Conservation (phyloP, 345 rosid species). For the Cardamine resedifolia region DNA sequence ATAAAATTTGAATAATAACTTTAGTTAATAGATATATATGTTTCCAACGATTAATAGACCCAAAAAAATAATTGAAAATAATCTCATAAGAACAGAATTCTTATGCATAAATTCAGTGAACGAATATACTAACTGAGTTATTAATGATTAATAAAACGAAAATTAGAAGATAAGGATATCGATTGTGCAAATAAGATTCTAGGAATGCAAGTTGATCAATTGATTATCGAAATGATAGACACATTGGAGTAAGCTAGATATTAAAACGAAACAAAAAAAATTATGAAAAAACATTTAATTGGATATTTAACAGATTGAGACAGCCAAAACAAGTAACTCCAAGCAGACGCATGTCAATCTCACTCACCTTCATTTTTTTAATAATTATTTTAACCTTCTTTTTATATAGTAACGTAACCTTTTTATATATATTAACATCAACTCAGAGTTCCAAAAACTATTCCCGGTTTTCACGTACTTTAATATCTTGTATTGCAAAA, state of each 20-base stretch:
- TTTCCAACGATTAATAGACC: no score
- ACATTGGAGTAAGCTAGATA: constrained; percentile 8
- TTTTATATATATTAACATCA: neutral
- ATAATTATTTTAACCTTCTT: neutral
- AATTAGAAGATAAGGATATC: constrained; percentile 11
- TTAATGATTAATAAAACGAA: neutral
- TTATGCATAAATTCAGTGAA: neutral
- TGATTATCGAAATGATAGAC: constrained; percentile 22
- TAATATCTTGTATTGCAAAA: constrained; percentile 10
- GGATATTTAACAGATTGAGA: constrained; percentile 24
- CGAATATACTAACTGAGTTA: neutral
- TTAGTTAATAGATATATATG: neutral
- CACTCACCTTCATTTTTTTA: constrained; percentile 17
- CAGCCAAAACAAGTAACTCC: constrained; percentile 31
- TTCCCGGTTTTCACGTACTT: constrained; percentile 29
- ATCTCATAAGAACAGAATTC: neutral
- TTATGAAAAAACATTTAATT: constrained; percentile 16
- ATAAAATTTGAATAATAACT: neutral
- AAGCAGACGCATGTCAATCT: constrained; percentile 31
- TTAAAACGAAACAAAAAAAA: neutral
- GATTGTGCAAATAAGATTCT: constrained; percentile 9
- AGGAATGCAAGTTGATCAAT: constrained; percentile 30
- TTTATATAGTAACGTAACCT: constrained; percentile 7
- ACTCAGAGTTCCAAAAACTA: constrained; percentile 25
- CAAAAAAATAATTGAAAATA: neutral